Base-by-base conservation (phyloP, 805 yeast genomes). In the Saccharomycopsis amapae region DNA sequence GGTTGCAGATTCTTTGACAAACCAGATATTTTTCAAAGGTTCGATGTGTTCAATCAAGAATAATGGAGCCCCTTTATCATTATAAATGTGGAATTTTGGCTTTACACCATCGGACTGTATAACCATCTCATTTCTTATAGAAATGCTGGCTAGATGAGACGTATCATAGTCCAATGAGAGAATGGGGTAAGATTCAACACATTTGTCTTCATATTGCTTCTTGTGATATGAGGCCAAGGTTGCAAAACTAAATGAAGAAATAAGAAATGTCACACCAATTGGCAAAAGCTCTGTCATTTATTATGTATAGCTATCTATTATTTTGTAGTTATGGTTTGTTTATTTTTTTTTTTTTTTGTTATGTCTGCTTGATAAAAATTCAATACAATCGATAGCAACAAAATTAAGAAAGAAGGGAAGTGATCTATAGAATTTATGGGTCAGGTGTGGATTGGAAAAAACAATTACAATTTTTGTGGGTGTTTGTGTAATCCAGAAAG, bases 111-210 rank as follows among this genome's bases (percentile, higher is more conserved):
- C 42, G 28, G 10, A 30, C 7, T n/a, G n/a, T 10, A 28, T 22
- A 30, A 20, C n/a, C 32, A 12, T 13, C 13, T 17, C 26, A 19
- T 24, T 38, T 34, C n/a, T 42, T 23, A 47, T 10, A 18, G 20
- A 23, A 13, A 47, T 20, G 18, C 38, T 40, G 26, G 24, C 23
- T 13, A 49, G 28, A 24, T 45, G 37, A n/a, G 39, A 31, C 15
- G 20, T 26, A 19, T 35, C 40, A 25, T 32, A 12, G 40, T 38
- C 44, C 25, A 42, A 32, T 13, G 35, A 38, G 31, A 49, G 24
- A 12, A 49, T 30, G 17, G 49, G 52, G 28, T 49, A 46, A 12
- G 37, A 32, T n/a, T 49, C 41, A 15, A 18, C 36, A 7, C 20
- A 32, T 5, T 10, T 22, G 13, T 40, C 38, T 24, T 49, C 41